Percentiles rank a stretch among this genome's conserved stretches.
These are phyloP conservation scores for Boletus calvinii DNA, from an alignment of 1,284 basidiomycete species.

Conservation along the genomic window DNA sequence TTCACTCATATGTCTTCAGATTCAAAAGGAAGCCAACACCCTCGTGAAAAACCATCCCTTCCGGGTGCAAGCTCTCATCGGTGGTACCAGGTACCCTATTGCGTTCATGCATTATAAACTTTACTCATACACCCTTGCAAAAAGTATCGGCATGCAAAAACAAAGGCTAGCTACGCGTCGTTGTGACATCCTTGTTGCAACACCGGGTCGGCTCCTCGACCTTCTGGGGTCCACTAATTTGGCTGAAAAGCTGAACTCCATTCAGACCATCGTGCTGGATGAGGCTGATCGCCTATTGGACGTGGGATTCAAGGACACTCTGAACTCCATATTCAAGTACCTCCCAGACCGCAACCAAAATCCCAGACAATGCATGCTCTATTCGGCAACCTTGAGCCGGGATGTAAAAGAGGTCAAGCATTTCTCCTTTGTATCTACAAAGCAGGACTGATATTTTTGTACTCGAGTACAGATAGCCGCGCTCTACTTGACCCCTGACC, in stretches of 20 bases:
- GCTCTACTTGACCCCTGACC: constrained; percentile 45
- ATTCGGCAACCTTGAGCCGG: constrained; percentile 64
- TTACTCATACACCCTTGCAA: constrained; percentile 1
- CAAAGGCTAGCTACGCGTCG: constrained; percentile 40
- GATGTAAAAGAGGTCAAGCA: constrained; percentile 38
- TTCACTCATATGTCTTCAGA: constrained; percentile 26
- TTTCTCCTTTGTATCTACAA: background rate
- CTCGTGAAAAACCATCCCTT: constrained; percentile 55
- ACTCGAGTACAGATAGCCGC: constrained; percentile 41
- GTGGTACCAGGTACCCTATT: constrained; percentile 50
- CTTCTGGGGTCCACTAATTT: constrained; percentile 53
- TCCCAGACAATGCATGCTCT: constrained; percentile 73
- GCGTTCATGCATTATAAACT: background rate
- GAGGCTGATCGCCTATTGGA: constrained; percentile 91
- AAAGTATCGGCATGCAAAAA: constrained; percentile 35
- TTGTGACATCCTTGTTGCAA: constrained; percentile 85
- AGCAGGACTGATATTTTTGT: constrained; percentile 1
- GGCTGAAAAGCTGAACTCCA: constrained; percentile 40
- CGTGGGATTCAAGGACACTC: constrained; percentile 81
- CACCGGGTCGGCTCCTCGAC: constrained; percentile 87
- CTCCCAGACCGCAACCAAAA: constrained; percentile 41
- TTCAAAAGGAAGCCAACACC: constrained; percentile 74
- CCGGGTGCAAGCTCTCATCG: constrained; percentile 41
- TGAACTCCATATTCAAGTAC: constrained; percentile 73
- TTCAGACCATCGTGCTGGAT: constrained; percentile 84